Evolutionary conservation across 2,329 filamentous ascomycete genomes (phyloP).

Genomic region (Pseudogymnoascus sp.): DNA sequence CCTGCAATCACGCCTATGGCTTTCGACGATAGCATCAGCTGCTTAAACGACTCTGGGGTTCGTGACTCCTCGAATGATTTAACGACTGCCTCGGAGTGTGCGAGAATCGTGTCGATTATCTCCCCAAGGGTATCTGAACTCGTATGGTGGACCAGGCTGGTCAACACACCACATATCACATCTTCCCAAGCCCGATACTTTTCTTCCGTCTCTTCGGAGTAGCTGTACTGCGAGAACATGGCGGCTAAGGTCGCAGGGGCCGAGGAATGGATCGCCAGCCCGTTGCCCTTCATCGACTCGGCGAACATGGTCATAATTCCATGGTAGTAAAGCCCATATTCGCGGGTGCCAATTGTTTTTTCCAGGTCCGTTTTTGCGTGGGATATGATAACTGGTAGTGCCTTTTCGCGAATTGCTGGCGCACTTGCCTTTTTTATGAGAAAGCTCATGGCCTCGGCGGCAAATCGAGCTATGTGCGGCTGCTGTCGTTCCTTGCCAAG

Average conservation of each 20-base stretch:
- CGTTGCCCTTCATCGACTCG: slow-evolving; percentile 65
- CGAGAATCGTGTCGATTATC: slow-evolving; percentile 55
- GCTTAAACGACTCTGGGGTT: slow-evolving; percentile 31
- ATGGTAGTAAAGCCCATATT: slow-evolving; percentile 67
- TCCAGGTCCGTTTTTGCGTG: slow-evolving; percentile 66
- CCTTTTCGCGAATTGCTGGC: slow-evolving; percentile 65
- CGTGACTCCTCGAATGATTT: slow-evolving; percentile 33
- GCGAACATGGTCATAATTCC: slow-evolving; percentile 89
- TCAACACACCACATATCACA: slow-evolving; percentile 68
- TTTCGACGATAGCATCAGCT: slow-evolving; percentile 43
- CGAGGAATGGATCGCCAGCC: slow-evolving; percentile 52
- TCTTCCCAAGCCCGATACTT: slow-evolving; percentile 50
- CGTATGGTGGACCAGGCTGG: slow-evolving; percentile 76
- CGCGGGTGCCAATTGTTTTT: slow-evolving; percentile 44
- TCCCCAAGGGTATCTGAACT: slow-evolving; percentile 65
- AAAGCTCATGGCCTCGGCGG: slow-evolving; percentile 91
- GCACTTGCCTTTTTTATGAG: slow-evolving; percentile 81
- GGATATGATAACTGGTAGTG: slow-evolving; percentile 62
- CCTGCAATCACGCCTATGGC: slow-evolving; percentile 65
- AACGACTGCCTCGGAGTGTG: slow-evolving; percentile 36
- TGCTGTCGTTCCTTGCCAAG: slow-evolving; percentile 78
- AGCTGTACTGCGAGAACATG: slow-evolving; percentile 41
- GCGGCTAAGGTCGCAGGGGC: slow-evolving; percentile 46
- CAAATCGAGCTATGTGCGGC: slow-evolving; percentile 81
- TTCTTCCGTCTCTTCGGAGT: slow-evolving; percentile 39